A percentile compares a stretch with the other conserved stretches of the same genome.
These are phyloP conservation scores for Cyamopsis tetragonoloba DNA, from an alignment of 306 rosid species.

Conservation along the genomic window DNA sequence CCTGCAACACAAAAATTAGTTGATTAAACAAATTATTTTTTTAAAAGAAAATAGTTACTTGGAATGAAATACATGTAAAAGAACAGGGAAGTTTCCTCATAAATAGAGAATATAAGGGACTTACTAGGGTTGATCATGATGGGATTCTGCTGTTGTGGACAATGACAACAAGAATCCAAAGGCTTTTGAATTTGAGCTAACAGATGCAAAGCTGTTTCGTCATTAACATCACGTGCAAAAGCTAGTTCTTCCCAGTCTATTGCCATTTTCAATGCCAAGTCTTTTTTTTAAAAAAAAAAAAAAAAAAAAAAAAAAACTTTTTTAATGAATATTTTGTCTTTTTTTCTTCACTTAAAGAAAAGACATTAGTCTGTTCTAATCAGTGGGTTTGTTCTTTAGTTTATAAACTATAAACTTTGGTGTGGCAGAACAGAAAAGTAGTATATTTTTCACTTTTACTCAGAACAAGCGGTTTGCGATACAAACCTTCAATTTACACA, in stretches of 20 bases:
- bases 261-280: conserved; percentile 17
- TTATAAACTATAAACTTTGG: no score
- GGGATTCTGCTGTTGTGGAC: background rate
- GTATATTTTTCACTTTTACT: no score
- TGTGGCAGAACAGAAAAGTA: no score
- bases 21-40: no score
- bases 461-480: no score
- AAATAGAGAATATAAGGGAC: background rate
- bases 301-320: no score
- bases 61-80: background rate
- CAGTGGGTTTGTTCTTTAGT: no score
- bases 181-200: conserved; percentile 20
- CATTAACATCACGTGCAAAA: background rate
- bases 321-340: background rate
- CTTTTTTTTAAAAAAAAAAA: no score
- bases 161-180: conserved; percentile 1
- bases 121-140: conserved; percentile 20
- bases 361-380: no score
- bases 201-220: conserved; percentile 24
- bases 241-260: background rate
- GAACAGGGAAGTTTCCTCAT: background rate
- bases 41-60: no score
- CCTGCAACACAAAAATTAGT: background rate
- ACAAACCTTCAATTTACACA: no score
- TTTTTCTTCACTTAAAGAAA: no score